Evolutionary conservation across 2,329 filamentous ascomycete species (phyloP).

Genomic region (Scorias spongiosa): DNA sequence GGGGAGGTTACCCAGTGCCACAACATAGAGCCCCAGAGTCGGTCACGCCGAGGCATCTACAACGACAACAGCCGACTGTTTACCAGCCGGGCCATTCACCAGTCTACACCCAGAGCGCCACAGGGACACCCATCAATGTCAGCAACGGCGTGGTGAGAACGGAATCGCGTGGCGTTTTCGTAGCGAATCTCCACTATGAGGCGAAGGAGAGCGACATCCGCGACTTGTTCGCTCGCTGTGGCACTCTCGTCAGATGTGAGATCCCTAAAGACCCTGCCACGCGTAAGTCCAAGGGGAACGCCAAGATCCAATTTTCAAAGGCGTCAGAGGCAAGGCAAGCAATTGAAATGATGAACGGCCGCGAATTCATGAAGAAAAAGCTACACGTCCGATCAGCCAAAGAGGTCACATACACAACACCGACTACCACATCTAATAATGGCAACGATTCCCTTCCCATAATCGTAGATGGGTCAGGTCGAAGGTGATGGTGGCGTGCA

Average conservation of each 20-base stretch:
- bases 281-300: slow-evolving; percentile 15
- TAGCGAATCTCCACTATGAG: slow-evolving; percentile 15
- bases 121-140: slow-evolving; percentile 14
- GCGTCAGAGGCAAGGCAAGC: slow-evolving; percentile 13
- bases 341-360: slow-evolving; percentile 11
- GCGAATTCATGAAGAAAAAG: slow-evolving; percentile 10
- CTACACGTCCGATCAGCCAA: slow-evolving; percentile 14
- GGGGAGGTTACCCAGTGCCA: too few relatives aligned
- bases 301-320: slow-evolving; percentile 13
- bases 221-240: slow-evolving; percentile 12
- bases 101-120: slow-evolving; percentile 8
- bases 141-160: slow-evolving; percentile 10
- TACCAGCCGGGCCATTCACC: slow-evolving; percentile 1
- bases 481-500: not conserved
- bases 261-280: slow-evolving; percentile 9
- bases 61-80: too few relatives aligned
- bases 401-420: slow-evolving; percentile 9
- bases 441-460: slow-evolving; percentile 3
- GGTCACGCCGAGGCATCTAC: too few relatives aligned
- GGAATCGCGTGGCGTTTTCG: slow-evolving; percentile 16
- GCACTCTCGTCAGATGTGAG: slow-evolving; percentile 12
- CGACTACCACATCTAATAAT: not conserved
- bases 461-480: slow-evolving; percentile 8
- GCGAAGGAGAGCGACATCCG: slow-evolving; percentile 12
- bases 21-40: too few relatives aligned